Conservation (phyloP, 306 rosid genomes). For the Psophocarpus tetragonolobus region DNA sequence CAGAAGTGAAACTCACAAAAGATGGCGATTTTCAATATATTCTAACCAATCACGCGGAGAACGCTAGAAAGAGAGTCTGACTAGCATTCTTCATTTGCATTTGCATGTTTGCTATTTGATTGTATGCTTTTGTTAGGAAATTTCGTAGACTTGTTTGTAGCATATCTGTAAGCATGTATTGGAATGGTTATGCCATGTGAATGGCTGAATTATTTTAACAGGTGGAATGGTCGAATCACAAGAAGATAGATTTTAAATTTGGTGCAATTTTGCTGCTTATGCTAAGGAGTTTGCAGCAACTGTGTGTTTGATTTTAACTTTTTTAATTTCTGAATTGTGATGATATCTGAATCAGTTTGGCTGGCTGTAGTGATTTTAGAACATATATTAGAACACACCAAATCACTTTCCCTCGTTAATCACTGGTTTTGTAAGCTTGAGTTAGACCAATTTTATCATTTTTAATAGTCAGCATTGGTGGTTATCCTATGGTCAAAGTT, state of each 20-base stretch:
- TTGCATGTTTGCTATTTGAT: neutral
- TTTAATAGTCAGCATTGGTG: conserved; percentile 1
- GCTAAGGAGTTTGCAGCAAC: neutral
- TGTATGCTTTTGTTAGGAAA: conserved; percentile 22
- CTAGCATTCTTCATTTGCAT: no score
- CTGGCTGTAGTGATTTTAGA: neutral
- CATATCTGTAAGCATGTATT: neutral
- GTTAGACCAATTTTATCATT: no score
- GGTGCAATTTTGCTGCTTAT: neutral
- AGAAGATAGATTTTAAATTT: neutral
- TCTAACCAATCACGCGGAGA: no score
- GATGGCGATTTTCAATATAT: no score
- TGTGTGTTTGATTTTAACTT: neutral
- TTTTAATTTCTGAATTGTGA: neutral
- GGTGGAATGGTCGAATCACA: neutral
- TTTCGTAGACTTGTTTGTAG: neutral
- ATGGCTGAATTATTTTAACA: neutral
- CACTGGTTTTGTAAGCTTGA: no score
- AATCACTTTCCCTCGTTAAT: neutral
- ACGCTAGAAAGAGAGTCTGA: no score
- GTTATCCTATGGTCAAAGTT: neutral
- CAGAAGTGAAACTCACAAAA: no score
- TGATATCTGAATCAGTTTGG: neutral
- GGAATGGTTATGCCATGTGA: neutral
- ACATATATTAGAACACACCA: neutral